Base-by-base conservation (phyloP, 345 rosid genomes). In the Lepidium sativum region DNA sequence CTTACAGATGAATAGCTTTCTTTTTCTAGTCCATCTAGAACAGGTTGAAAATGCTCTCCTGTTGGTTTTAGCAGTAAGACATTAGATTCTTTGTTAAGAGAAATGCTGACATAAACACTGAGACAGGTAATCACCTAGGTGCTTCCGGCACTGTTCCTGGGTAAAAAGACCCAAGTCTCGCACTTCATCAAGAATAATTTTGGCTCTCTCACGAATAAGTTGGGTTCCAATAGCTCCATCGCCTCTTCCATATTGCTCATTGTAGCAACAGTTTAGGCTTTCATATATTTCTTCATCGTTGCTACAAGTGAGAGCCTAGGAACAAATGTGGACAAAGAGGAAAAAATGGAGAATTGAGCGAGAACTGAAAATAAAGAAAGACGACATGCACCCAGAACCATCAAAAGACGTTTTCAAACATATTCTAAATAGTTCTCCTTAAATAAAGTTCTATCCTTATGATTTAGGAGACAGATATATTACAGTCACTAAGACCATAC, bases 181-280 rank as follows among this genome's bases (percentile, higher is more conserved):
- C 65, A 86, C 87, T 83, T 94, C 99, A 38, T 88, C 89, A 34
- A 90, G 89, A 63, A 94, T 84, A 69, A 94, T 84, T 77, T 82
- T 84, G 39, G 96, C 89, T 69, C 99, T 79, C 85, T 88, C 97
- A 62, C 88, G 82, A 23, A 84, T 72, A 35, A 94, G 92, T 60
- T 84, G 91, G 27, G 97, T 83, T 50, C 92, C 95, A 76, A 90
- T 87, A 60, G 75, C 83, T 62, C 99, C 97, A 70, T 84, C 88
- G 20, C 63, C 80, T 74, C 80, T 80, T 41, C 67, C 83, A 55
- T 79, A 59, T 59, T 69, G 74, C 75, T 81, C 90, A 57, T 63
- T 60, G 67, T 79, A 82, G 79, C 84, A 87, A 75, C 82, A 72
- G 9, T 79, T 88, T 73, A 94, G 70, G 72, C 73, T 80, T 52